Evolutionary conservation across 305 asterid species (phyloP).

Genomic region (Striga hermonthica): DNA sequence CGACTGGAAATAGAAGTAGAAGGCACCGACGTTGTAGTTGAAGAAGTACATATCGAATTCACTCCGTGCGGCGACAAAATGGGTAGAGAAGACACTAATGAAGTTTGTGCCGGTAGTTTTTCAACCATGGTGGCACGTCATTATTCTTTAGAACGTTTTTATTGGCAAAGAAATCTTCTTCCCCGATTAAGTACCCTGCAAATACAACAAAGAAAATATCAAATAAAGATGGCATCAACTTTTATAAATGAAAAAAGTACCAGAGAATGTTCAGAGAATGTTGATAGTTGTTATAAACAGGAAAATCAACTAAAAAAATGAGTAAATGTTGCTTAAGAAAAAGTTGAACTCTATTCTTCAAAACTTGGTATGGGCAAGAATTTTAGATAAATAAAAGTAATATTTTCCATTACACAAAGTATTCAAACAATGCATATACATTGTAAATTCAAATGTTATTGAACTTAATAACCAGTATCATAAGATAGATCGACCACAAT

Average conservation of each 20-base stretch:
- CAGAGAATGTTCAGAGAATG: no score
- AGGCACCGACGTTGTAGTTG: no score
- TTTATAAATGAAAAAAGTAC: not conserved
- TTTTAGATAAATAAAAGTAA: not conserved
- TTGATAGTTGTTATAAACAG: not conserved
- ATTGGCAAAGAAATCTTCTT: conserved; percentile 74
- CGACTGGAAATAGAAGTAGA: no score
- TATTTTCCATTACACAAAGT: conserved; percentile 6
- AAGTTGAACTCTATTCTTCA: not conserved
- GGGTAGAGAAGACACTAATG: no score
- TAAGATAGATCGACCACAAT: not conserved
- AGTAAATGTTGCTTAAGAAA: not conserved
- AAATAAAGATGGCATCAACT: not conserved
- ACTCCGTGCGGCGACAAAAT: no score
- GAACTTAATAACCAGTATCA: not conserved
- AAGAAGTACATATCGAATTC: no score
- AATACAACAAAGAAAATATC: conserved; percentile 28
- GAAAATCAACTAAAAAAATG: not conserved
- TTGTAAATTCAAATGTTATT: not conserved
- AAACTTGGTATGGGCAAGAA: not conserved
- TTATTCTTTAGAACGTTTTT: no score
- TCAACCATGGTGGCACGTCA: no score
- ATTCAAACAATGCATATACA: conserved; percentile 1
- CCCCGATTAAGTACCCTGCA: conserved; percentile 73
- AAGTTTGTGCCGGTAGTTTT: no score